phyloP scores from a whole-genome alignment of 805 yeast species.

The Jamesozyma lodderae region DNA sequence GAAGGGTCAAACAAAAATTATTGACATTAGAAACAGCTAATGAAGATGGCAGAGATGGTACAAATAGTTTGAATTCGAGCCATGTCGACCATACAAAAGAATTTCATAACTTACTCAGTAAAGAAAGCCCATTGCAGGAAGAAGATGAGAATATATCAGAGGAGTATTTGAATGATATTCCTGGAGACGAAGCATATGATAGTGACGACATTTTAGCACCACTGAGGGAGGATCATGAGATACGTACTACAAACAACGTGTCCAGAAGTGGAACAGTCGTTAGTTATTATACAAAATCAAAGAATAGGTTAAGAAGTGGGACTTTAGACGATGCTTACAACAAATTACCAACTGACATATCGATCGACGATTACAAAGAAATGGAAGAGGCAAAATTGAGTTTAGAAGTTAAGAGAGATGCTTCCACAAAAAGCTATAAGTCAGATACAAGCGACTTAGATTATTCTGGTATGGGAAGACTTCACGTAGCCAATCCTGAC shows the following conservation, averaged over 20 bases:
- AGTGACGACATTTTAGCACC: constrained; percentile 30
- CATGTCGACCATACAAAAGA: constrained; percentile 28
- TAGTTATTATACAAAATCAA: constrained; percentile 28
- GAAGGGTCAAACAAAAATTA: constrained; percentile 29
- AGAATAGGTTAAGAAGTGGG: constrained; percentile 22
- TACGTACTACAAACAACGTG: constrained; percentile 3
- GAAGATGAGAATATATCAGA: constrained; percentile 11
- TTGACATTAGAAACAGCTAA: constrained; percentile 27
- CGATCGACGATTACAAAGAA: constrained; percentile 13
- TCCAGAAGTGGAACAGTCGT: constrained; percentile 25
- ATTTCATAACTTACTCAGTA: constrained; percentile 24
- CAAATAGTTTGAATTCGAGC: constrained; percentile 5
- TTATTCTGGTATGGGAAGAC: constrained; percentile 13
- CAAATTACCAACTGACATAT: constrained; percentile 17
- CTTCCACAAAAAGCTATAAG: constrained; percentile 6
- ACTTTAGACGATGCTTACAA: constrained; percentile 20
- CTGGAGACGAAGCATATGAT: constrained; percentile 32
- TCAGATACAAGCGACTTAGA: constrained; percentile 5
- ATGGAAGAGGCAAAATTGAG: background rate
- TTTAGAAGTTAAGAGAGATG: constrained; percentile 3
- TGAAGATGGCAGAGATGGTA: constrained; percentile 12
- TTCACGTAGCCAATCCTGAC: constrained; percentile 28
- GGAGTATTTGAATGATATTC: constrained; percentile 23
- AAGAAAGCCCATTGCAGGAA: constrained; percentile 8
- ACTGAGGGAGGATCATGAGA: constrained; percentile 16